These are phyloP conservation scores for Colletotrichum sp. DNA, from an alignment of 2,329 filamentous ascomycete genomes.

Conservation along the genomic window DNA sequence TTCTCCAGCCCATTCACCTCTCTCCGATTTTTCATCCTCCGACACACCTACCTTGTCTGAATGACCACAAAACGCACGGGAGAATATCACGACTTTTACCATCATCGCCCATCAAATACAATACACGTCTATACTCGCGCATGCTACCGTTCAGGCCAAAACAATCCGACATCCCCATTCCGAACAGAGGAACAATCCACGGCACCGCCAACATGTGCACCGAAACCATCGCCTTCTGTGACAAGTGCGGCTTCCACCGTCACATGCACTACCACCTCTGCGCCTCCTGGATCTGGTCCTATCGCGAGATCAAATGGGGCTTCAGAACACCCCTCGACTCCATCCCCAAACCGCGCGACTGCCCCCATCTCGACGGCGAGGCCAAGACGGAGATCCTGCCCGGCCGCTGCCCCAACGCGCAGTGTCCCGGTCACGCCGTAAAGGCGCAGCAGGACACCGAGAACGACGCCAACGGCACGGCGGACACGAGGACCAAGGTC, in stretches of 20 bases:
- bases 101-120: neutral
- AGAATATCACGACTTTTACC: neutral
- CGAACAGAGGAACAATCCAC: neutral
- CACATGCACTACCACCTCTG: slow-evolving; percentile 22
- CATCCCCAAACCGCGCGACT: slow-evolving; percentile 12
- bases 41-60: neutral
- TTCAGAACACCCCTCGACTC: slow-evolving; percentile 5
- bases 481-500: slow-evolving; percentile 84
- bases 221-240: slow-evolving; percentile 20
- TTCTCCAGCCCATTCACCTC: neutral
- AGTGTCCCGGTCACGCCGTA: neutral
- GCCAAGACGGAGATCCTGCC: slow-evolving; percentile 11
- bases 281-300: slow-evolving; percentile 1
- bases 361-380: slow-evolving; percentile 7
- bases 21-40: neutral
- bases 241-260: slow-evolving; percentile 19
- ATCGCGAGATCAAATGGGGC: neutral
- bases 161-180: neutral
- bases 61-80: neutral
- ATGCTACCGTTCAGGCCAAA: neutral
- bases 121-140: neutral
- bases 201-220: slow-evolving; percentile 17
- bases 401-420: slow-evolving; percentile 13
- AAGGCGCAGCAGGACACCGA: neutral
- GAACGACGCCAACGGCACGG: slow-evolving; percentile 49